Base-by-base conservation (phyloP, 2,329 filamentous ascomycete species). In the Clarireedia homoeocarpa region DNA sequence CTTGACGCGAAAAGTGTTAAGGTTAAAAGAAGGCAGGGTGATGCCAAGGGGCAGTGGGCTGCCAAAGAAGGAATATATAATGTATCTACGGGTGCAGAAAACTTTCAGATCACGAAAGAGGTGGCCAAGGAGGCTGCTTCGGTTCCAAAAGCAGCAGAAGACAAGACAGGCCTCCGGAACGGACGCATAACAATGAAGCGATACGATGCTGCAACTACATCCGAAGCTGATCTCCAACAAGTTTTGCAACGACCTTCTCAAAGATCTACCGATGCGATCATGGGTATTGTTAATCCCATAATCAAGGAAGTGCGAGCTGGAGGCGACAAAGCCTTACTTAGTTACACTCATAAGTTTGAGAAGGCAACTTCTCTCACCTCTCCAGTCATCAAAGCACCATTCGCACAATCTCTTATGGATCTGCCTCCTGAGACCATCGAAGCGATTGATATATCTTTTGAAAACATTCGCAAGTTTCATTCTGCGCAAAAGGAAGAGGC, bases 291-390 rank as follows among this genome's bases (percentile, higher is more conserved):
- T 58, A 84, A 82, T 38, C 94, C 94, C 1, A 99, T 99, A 65
- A 90, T 99, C 67, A 84, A 92, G 57, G 88, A 91, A 48, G 87
- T 99, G 55, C 88, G 85, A 55, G 79, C 82, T 45, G 83, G 88
- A 36, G 94, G 94, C 53, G 94, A 99, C 72, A 86, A 86, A 66
- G 91, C 90, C 3, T 79, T 99, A 24, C 80, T 99, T 46, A 86
- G 88, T 51, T 97, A 96, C 72, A 97, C 94, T 1, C 91, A 96
- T 80, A 96, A 95, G 72, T 99, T 99, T 65, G 94, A 99, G 70
- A 96, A 92, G 75, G 94, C 92, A 0, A 95, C 89, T 0, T 92
- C 89, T 2, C 77, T 99, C 58, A 94, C 83, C 14, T 92, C 91
- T 0, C 90, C 92, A 0, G 91, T 99, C 14, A 77, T 99, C 61